Percentiles rank a stretch among this genome's conserved stretches.
phyloP scores from a whole-genome alignment of 768 basidiomycete genomes.

The Xerocomus spinulosus region DNA sequence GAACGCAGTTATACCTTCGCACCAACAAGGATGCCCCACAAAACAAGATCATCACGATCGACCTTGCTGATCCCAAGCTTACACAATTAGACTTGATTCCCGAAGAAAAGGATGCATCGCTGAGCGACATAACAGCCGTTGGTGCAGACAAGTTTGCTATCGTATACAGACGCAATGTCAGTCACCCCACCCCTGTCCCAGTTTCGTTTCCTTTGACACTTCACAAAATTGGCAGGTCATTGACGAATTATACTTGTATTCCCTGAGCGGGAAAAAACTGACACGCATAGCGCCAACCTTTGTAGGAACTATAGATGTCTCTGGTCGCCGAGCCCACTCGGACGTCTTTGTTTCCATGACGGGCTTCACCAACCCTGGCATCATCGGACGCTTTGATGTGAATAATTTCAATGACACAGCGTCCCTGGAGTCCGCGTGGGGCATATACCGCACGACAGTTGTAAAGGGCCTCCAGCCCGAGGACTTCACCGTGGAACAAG shows the following conservation, averaged over 20 bases:
- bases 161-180: constrained; percentile 68
- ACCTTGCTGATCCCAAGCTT: constrained; percentile 47
- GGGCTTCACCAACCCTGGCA: constrained; percentile 71
- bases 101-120: constrained; percentile 58
- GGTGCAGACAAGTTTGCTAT: constrained; percentile 54
- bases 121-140: constrained; percentile 47
- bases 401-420: constrained; percentile 16
- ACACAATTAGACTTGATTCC: constrained; percentile 59
- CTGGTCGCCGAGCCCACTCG: constrained; percentile 46
- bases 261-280: constrained; percentile 48
- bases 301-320: constrained; percentile 59
- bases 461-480: constrained; percentile 58
- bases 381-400: constrained; percentile 62
- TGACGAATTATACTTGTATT: constrained; percentile 74
- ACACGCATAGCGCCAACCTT: constrained; percentile 58
- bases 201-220: constrained; percentile 3
- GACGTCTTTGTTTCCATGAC: constrained; percentile 62
- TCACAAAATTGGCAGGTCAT: constrained; percentile 45
- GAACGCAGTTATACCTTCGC: constrained; percentile 53
- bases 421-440: constrained; percentile 50
- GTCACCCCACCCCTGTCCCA: constrained; percentile 18
- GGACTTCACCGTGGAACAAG: constrained; percentile 70
- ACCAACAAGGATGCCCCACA: constrained; percentile 66
- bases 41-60: constrained; percentile 61
- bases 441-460: constrained; percentile 51